These are phyloP conservation scores for Oxyria digyna DNA, from an alignment of 148 eudicot genomes.

Conservation along the genomic window DNA sequence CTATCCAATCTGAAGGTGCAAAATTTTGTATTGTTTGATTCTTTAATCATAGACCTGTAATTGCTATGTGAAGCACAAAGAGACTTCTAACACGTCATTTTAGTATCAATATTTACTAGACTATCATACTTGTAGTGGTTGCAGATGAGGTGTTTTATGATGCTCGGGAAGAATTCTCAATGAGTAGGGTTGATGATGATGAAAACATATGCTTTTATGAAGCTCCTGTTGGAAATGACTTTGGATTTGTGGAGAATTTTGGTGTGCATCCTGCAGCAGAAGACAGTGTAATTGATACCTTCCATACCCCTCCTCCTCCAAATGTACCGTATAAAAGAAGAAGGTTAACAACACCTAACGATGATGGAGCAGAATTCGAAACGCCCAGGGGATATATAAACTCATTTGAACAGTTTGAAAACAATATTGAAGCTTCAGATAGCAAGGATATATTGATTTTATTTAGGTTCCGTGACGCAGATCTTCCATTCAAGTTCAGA, in stretches of 20 bases:
- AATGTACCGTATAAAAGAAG: conserved; percentile 76
- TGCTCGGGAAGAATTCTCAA: conserved; percentile 46
- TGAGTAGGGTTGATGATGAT: conserved; percentile 20
- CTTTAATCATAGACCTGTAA: neutral
- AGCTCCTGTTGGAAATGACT: conserved; percentile 23
- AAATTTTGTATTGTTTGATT: neutral
- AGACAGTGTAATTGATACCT: conserved; percentile 14
- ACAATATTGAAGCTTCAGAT: conserved; percentile 41
- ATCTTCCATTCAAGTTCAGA: conserved; percentile 69
- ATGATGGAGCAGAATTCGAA: conserved; percentile 26
- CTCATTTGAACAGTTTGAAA: conserved; percentile 41
- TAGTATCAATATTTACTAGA: neutral
- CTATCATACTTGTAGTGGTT: conserved; percentile 3
- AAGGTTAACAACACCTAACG: conserved; percentile 38
- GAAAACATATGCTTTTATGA: conserved; percentile 19
- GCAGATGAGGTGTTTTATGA: conserved; percentile 75
- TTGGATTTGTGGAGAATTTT: conserved; percentile 21
- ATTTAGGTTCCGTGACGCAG: conserved; percentile 68
- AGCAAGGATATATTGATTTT: conserved; percentile 68
- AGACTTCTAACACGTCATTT: neutral
- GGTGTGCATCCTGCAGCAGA: conserved; percentile 19
- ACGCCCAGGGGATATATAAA: conserved; percentile 21
- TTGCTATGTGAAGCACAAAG: neutral
- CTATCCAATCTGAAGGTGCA: neutral
- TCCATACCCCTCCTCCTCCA: conserved; percentile 62